Conservation (phyloP, 306 rosid genomes). For the Acacia melanoxylon region DNA sequence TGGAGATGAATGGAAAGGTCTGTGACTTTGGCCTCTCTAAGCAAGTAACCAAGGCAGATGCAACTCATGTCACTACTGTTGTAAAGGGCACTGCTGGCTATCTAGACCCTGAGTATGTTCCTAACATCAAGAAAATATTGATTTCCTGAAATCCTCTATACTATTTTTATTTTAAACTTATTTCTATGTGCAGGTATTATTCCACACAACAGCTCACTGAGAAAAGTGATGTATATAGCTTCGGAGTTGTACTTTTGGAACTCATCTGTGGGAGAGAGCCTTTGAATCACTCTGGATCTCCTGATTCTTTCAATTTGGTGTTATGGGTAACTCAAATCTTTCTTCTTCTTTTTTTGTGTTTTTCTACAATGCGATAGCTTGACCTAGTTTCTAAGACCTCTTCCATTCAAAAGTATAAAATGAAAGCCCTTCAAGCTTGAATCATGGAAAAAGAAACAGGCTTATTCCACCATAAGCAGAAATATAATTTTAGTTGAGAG, state of each 20-base stretch:
- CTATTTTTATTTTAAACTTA: background rate
- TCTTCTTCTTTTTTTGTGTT: background rate
- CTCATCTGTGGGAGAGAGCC: slow-evolving; percentile 98
- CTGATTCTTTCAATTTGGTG: slow-evolving; percentile 93
- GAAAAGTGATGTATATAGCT: slow-evolving; percentile 92
- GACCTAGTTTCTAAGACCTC: background rate
- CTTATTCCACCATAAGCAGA: background rate
- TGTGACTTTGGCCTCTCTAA: slow-evolving; percentile 95
- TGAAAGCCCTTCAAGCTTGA: background rate
- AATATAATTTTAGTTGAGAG: background rate
- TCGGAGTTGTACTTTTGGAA: slow-evolving; percentile 90
- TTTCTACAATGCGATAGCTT: background rate
- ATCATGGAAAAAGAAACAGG: background rate
- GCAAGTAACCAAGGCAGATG: slow-evolving; percentile 71
- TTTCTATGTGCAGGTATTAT: slow-evolving; percentile 58
- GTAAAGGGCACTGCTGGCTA: slow-evolving; percentile 98
- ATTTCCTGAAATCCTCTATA: background rate
- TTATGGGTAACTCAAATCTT: slow-evolving; percentile 65
- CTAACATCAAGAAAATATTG: background rate
- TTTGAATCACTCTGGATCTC: slow-evolving; percentile 75
- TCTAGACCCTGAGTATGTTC: slow-evolving; percentile 92
- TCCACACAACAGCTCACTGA: slow-evolving; percentile 86
- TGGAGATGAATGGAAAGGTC: slow-evolving; percentile 87
- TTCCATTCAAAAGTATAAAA: background rate
- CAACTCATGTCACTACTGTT: slow-evolving; percentile 90